A percentile compares a stretch with the other conserved stretches of the same genome.
These are phyloP conservation scores for Trypanosoma avium DNA, from an alignment of 208 protist genomes.

Conservation along the genomic window DNA sequence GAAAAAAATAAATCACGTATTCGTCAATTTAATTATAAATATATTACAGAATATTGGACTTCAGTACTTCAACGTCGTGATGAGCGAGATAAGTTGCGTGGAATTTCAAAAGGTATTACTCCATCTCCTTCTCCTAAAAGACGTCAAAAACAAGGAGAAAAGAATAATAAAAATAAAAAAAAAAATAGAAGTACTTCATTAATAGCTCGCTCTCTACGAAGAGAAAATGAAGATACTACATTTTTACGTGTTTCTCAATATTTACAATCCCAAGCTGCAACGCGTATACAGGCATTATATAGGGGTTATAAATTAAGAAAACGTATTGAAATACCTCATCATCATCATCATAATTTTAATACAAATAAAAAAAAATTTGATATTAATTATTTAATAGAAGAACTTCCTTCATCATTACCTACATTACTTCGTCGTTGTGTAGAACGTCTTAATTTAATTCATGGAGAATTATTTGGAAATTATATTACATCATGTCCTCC, in stretches of 20 bases:
- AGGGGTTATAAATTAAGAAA: conserved; percentile 37
- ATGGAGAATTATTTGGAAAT: conserved; percentile 61
- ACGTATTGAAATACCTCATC: not conserved
- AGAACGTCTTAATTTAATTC: conserved; percentile 25
- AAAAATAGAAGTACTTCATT: conserved; percentile 12
- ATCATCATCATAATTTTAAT: not conserved
- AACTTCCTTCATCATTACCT: conserved; percentile 27
- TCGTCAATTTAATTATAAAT: conserved; percentile 35
- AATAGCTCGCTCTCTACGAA: conserved; percentile 24
- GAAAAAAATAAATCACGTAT: conserved; percentile 29
- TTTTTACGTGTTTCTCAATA: conserved; percentile 61
- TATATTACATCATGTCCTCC: conserved; percentile 34
- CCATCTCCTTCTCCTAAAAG: not conserved
- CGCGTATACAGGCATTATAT: conserved; percentile 67
- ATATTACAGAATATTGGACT: conserved; percentile 58
- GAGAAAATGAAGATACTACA: conserved; percentile 64
- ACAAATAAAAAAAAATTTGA: not conserved
- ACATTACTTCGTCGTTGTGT: conserved; percentile 31
- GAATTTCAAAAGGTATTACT: not conserved
- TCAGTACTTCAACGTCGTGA: conserved; percentile 57
- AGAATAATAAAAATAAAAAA: conserved; percentile 1
- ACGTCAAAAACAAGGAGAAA: not conserved
- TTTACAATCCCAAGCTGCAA: conserved; percentile 46
- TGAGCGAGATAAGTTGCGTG: conserved; percentile 28
- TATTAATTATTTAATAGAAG: conserved; percentile 8